Evolutionary conservation across 306 rosid species (phyloP), one percentile per base, ranked within the genome.

Genomic region (Cyclanthera cordifolia): DNA sequence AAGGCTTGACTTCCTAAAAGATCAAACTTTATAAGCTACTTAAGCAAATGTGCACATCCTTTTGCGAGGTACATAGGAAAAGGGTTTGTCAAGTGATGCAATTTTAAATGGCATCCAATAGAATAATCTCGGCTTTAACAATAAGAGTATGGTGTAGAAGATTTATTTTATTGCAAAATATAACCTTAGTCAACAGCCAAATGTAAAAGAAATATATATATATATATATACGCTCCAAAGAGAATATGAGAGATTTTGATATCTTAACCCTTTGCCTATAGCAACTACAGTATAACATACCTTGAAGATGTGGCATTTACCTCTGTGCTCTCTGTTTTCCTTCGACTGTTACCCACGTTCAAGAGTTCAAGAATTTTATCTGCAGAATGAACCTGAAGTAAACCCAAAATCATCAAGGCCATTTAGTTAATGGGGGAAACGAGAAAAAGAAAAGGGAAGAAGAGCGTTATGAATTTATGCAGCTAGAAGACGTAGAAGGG

Each of bases 341-440:
- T 81, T 50, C 90, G 74, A 73, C 90, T 82, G 55, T 85, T 85
- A 49, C 90, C 90, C 75, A 78, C 11, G 69, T 85, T 85, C 76
- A 85, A 74, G 39, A 85, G 90, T 78, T 82, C 90, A 72, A 85
- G 83, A 66, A 85, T 85, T 73, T 66, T 85, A 82, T 82, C 87
- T 17, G 90, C 87, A 63, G 87, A 82, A 50, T 76, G 87, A 76
- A 85, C 87, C 90, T 85, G 80, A 75, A 74, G 52, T 61, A 53
- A 49, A 71, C 57, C 54, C 37, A 45, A 63, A 13, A 32, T 63
- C 48, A 25, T 24, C 32, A 64, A 45, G 28, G 56, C 45, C 56
- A 39, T 63, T 45, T 72, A 58, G 54, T 24, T 67, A 9, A 17
- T 51, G 20, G 7, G 6, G 30, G 19, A 20, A 64, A 43, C n/a